Base-by-base conservation (phyloP, 2,329 filamentous ascomycete species). In the Fusarium bulbicola region DNA sequence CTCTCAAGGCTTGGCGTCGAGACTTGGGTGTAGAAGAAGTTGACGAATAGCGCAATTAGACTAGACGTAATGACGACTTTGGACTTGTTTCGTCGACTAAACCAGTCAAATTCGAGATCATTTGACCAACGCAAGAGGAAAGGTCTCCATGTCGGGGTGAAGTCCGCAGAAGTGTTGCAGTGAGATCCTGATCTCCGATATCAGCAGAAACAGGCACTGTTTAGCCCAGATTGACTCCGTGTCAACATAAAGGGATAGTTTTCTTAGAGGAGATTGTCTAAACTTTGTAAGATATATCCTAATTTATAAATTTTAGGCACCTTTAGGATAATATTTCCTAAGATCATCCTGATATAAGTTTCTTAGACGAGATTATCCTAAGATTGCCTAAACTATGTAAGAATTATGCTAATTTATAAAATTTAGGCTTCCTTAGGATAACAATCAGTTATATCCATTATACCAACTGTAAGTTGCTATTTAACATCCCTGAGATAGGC, bases 1-100 rank as follows among this genome's bases (percentile, higher is more conserved):
- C 76, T 3, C 43, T 77, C 26, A 77, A 77, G n/a, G 56, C 77
- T 7, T 77, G 76, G 75, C 61, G 67, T 11, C 59, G 76, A 21
- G 67, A 70, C n/a, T 39, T 76, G 26, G 62, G 49, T 9, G 37
- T 39, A n/a, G 57, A 64, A 21, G 63, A 50, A 21, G 18, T 65
- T 52, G 40, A 64, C n/a, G 59, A 68, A 64, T 71, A 73, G 37
- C 10, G 57, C n/a, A 58, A 13, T n/a, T 70, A 58, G 43, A 20
- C 10, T 30, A 21, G 6, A 3, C 1, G 9, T 6, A 26, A 45
- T 20, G 14, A n/a, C 12, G 11, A 15, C 18, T 21, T 13, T 9
- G 7, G 21, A 36, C 28, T 32, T 34, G n/a, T 6, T 43, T 10
- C 18, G 37, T 63, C 53, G 36, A 59, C 13, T 21, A 26, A 47